Conservation (phyloP, 805 yeast genomes). For the Metschnikowia proteae region DNA sequence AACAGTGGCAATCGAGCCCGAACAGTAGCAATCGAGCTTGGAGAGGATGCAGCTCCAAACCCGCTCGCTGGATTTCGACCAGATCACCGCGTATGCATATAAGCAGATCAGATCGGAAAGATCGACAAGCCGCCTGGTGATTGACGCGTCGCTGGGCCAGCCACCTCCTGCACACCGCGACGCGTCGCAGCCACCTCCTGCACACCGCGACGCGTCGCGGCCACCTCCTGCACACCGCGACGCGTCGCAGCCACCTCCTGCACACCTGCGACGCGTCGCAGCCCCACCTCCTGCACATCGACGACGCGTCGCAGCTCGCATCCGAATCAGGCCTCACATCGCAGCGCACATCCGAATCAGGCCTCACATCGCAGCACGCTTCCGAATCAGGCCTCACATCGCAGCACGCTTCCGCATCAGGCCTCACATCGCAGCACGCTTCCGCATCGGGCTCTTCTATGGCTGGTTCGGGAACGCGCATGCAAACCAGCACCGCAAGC, state of each 20-base stretch:
- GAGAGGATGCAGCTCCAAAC: too few species aligned
- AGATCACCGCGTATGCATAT: too few species aligned
- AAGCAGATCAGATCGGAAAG: neutral
- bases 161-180: conserved; percentile 1
- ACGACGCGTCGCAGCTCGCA: too few species aligned
- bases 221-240: conserved; percentile 1
- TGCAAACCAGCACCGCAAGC: conserved; percentile 5
- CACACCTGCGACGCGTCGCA: neutral
- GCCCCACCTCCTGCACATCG: conserved; percentile 3
- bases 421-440: neutral
- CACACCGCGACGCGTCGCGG: neutral
- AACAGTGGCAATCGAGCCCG: too few species aligned
- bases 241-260: neutral
- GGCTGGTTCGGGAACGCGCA: conserved; percentile 9
- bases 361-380: too few species aligned
- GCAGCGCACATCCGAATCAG: too few species aligned
- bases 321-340: too few species aligned
- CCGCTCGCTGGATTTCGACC: too few species aligned
- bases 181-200: neutral
- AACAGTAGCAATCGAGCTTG: too few species aligned
- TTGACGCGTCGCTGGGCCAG: neutral
- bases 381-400: too few species aligned
- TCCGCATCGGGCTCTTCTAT: conserved; percentile 5
- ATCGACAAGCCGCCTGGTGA: neutral
- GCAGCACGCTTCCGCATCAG: too few species aligned